phyloP scores from a whole-genome alignment of 2,329 filamentous ascomycete species.

The Westerdykella aurantiaca region DNA sequence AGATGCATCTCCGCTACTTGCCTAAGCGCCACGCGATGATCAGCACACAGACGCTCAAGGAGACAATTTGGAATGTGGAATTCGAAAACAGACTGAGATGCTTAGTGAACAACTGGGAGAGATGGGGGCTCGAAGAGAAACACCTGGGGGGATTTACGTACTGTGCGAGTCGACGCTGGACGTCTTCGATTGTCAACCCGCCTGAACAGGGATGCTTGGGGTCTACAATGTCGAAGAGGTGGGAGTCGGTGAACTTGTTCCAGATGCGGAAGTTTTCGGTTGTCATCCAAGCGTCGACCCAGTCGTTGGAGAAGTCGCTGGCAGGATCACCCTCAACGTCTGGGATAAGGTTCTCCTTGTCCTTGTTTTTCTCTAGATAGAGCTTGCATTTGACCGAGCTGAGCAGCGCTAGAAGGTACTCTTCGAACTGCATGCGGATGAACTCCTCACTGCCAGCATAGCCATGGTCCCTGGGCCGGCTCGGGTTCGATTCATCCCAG shows the following conservation, averaged over 20 bases:
- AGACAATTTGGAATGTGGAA: conserved; percentile 24
- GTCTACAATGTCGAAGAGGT: conserved; percentile 91
- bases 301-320: conserved; percentile 75
- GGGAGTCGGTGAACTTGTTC: conserved; percentile 64
- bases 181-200: conserved; percentile 86
- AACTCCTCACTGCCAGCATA: conserved; percentile 97
- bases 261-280: conserved; percentile 93
- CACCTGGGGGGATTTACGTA: conserved; percentile 15
- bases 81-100: conserved; percentile 24
- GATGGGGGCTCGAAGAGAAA: conserved; percentile 8
- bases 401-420: conserved; percentile 85
- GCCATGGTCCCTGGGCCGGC: conserved; percentile 85
- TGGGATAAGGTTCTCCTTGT: conserved; percentile 57
- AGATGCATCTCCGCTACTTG: conserved; percentile 92
- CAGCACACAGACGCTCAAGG: conserved; percentile 31
- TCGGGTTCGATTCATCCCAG: conserved; percentile 88
- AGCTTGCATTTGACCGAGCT: conserved; percentile 82
- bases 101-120: conserved; percentile 21
- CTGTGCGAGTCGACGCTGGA: conserved; percentile 81
- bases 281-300: conserved; percentile 77
- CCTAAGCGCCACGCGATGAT: conserved; percentile 34
- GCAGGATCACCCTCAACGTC: conserved; percentile 73
- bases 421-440: conserved; percentile 93
- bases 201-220: conserved; percentile 91
- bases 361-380: conserved; percentile 41